Percentiles rank a stretch among this genome's conserved stretches.
These are phyloP conservation scores for Pseudevernia furfuracea DNA, from an alignment of 495 filamentous ascomycete genomes.

Conservation along the genomic window DNA sequence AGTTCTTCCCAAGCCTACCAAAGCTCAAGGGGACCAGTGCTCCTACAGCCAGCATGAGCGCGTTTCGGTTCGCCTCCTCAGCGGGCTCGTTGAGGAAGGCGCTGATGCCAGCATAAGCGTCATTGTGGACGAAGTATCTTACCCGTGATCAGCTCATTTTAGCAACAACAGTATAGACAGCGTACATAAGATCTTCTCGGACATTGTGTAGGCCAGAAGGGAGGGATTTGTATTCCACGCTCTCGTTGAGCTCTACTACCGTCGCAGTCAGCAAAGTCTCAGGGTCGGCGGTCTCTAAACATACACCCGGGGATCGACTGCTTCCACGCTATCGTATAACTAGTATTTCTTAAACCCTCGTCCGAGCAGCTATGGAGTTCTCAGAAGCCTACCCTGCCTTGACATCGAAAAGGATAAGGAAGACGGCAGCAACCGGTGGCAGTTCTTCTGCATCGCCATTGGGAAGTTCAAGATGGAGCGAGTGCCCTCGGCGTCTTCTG, in stretches of 20 bases:
- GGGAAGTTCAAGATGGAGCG: constrained; percentile 27
- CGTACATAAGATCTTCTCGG: constrained; percentile 72
- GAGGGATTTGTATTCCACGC: constrained; percentile 89
- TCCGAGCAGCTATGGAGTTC: background rate
- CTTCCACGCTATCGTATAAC: constrained; percentile 83
- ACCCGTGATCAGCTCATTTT: background rate
- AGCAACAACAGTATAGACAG: constrained; percentile 7
- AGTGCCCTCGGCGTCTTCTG: constrained; percentile 21
- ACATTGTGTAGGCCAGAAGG: constrained; percentile 91
- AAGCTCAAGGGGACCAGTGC: constrained; percentile 78
- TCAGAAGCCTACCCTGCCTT: constrained; percentile 59
- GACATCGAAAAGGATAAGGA: constrained; percentile 80
- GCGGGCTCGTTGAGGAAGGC: constrained; percentile 84
- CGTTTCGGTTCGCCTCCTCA: constrained; percentile 70
- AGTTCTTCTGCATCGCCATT: constrained; percentile 35
- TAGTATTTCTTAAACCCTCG: constrained; percentile 29
- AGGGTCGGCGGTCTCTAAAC: constrained; percentile 23
- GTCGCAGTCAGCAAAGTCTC: constrained; percentile 19
- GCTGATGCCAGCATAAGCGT: constrained; percentile 77
- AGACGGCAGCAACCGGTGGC: constrained; percentile 73
- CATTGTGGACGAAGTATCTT: constrained; percentile 80
- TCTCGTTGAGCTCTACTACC: constrained; percentile 72
- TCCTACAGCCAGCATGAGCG: constrained; percentile 86
- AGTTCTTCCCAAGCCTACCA: constrained; percentile 79
- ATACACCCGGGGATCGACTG: constrained; percentile 54